Evolutionary conservation across 768 basidiomycete genomes (phyloP), one percentile per base, ranked within the genome.

Genomic region (Boletus insuetus): DNA sequence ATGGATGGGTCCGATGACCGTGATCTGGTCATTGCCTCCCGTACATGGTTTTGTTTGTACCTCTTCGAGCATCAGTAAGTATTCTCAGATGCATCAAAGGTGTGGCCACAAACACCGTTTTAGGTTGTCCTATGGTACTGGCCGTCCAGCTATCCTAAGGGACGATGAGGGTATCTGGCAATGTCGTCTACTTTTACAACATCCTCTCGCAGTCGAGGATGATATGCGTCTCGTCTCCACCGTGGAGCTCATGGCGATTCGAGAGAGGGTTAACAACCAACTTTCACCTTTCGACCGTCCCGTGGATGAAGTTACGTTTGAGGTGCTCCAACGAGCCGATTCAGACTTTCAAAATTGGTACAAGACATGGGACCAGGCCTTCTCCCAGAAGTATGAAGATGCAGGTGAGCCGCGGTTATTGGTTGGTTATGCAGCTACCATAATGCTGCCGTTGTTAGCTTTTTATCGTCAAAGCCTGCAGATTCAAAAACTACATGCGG

Each of bases 161-260:
- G 92, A 96, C 56, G 94, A 98, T 62, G 94, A 95, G 67, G 89
- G 91, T 48, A 94, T 98, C 55, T 80, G 78, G 64, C 83, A 90
- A 56, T 92, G 90, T 61, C 84, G 88, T 35, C 75, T 86, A 44
- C 78, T 98, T 19, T 74, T 97, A 22, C 84, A 86, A 59, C 94
- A 97, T 68, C 94, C 94, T 37, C 74, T 96, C 29, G 82, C 91
- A 14, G 90, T 96, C 56, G 87, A 92, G 64, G 94, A 96, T 60
- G 94, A 98, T 64, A 94, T 93, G 83, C 87, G 94, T 54, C 82
- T 98, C 14, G 91, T 97, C 13, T 95, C 94, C 4, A 95, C 92
- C 3, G 93, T 98, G 26, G 94, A 98, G 65, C 79, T 96, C 53
- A 93, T 94, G 82, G 85, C 85, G 31, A 83, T 96, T 58, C 84